phyloP scores from a whole-genome alignment of 2,329 filamentous ascomycete species.

The Fusarium udum region DNA sequence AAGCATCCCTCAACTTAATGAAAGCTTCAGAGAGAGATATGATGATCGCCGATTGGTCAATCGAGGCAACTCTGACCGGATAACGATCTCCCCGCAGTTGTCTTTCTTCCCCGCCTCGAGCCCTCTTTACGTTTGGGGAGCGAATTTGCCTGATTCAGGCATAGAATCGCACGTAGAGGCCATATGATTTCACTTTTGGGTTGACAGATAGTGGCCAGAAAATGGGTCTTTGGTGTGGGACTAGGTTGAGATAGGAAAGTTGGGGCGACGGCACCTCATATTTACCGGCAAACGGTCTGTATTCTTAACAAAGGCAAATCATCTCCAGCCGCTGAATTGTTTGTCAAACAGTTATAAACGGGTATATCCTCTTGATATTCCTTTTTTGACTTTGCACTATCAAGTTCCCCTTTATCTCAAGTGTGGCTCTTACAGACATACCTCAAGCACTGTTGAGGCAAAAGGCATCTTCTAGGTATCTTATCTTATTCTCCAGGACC shows the following conservation, averaged over 20 bases:
- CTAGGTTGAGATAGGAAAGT: conserved; percentile 38
- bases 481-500: neutral
- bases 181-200: neutral
- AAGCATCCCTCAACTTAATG: neutral
- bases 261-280: conserved; percentile 23
- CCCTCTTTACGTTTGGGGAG: conserved; percentile 9
- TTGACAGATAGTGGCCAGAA: neutral
- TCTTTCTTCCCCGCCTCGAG: conserved; percentile 12
- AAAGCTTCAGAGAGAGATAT: neutral
- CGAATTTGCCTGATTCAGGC: conserved; percentile 22
- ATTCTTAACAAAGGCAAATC: neutral
- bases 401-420: neutral
- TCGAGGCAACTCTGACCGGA: neutral
- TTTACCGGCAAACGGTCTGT: neutral
- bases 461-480: neutral
- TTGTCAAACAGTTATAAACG: neutral
- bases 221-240: conserved; percentile 13
- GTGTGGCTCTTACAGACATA: neutral
- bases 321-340: neutral
- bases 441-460: neutral
- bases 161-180: conserved; percentile 17
- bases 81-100: conserved; percentile 17
- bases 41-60: conserved; percentile 16
- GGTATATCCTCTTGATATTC: neutral
- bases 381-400: neutral